Conservation (phyloP, 495 filamentous ascomycete genomes). For the Collariella sp. region DNA sequence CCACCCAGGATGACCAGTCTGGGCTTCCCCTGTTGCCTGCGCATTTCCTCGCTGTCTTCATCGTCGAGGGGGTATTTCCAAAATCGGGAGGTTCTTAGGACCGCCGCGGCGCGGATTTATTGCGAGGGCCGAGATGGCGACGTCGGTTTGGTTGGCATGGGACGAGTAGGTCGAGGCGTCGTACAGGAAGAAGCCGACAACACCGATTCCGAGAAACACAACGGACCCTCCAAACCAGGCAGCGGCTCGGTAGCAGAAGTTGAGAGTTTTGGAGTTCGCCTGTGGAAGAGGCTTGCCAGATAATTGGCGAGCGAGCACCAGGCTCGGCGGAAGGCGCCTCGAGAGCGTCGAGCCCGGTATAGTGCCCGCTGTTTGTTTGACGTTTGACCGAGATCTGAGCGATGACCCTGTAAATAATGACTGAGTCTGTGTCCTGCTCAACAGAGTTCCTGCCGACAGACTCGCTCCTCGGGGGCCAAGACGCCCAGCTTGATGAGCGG, state of each 20-base stretch:
- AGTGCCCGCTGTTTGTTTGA: not conserved
- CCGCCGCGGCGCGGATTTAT: constrained; percentile 76
- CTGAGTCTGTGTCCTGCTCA: constrained; percentile 1
- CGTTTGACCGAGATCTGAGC: not conserved
- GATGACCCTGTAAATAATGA: constrained; percentile 6
- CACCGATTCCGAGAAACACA: constrained; percentile 36
- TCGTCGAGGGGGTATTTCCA: constrained; percentile 80
- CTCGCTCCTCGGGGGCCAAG: not conserved
- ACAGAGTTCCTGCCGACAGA: not conserved
- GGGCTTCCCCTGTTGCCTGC: constrained; percentile 71
- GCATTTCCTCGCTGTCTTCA: constrained; percentile 62
- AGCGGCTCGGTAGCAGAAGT: constrained; percentile 44
- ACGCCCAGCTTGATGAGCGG: constrained; percentile 8
- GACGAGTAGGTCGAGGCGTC: constrained; percentile 86
- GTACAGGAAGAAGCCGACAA: constrained; percentile 86
- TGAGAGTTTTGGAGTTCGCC: constrained; percentile 34
- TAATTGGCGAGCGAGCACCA: constrained; percentile 25
- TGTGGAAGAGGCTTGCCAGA: constrained; percentile 44
- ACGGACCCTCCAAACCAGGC: constrained; percentile 43
- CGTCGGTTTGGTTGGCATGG: constrained; percentile 53
- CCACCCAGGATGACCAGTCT: constrained; percentile 86
- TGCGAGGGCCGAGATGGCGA: constrained; percentile 74
- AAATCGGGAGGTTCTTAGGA: constrained; percentile 92
- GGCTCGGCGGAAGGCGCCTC: not conserved
- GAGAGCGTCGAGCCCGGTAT: not conserved